phyloP scores from a whole-genome alignment of 306 rosid species.

The Herpetospermum pedunculosum region DNA sequence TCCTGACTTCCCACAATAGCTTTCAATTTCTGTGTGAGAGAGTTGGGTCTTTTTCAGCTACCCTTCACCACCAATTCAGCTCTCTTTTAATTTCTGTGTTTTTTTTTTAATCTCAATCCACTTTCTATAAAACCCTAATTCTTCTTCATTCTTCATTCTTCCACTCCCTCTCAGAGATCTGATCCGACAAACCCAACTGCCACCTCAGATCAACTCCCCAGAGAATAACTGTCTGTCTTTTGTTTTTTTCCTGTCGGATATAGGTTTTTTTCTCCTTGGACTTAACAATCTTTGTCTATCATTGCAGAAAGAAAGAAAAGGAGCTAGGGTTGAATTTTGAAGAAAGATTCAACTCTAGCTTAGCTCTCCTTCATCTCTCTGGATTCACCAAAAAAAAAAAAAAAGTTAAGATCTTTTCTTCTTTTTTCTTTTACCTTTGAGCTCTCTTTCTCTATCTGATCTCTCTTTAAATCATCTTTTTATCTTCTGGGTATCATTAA shows the following conservation, averaged over 20 bases:
- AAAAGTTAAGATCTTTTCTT: neutral
- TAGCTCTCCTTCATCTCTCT: neutral
- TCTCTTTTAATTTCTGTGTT: too few relatives aligned
- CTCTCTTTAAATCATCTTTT: neutral
- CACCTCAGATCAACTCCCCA: neutral
- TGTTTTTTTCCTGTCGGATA: neutral
- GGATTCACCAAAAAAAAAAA: neutral
- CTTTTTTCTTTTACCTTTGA: neutral
- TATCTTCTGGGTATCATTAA: neutral
- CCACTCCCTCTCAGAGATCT: neutral
- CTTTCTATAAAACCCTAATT: constrained; percentile 1
- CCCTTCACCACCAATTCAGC: constrained; percentile 11
- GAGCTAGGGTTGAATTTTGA: neutral
- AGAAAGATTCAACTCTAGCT: neutral
- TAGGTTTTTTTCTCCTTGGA: neutral
- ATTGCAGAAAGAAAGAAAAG: constrained; percentile 1
- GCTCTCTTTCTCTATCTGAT: constrained; percentile 6
- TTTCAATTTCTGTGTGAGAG: too few relatives aligned
- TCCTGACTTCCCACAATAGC: neutral
- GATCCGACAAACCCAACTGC: neutral
- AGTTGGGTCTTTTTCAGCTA: too few relatives aligned
- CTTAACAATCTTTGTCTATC: neutral
- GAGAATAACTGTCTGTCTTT: neutral
- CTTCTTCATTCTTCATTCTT: neutral
- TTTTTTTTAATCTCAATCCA: too few relatives aligned